phyloP scores from a whole-genome alignment of 192 early-diverging fungal species.

The Podila horticola region DNA sequence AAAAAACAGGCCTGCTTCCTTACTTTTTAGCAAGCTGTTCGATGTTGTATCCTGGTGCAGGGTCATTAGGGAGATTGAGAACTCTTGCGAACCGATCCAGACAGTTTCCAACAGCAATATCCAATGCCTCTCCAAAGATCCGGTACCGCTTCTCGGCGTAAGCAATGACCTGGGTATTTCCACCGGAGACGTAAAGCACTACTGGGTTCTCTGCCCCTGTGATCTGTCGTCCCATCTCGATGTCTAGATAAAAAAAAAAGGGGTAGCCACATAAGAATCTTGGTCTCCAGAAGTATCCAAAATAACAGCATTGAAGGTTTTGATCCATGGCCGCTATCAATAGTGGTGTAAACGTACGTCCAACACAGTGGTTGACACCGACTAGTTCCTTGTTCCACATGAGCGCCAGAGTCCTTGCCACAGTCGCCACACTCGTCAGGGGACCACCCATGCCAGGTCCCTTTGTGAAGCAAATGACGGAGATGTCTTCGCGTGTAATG shows the following conservation, averaged over 20 bases:
- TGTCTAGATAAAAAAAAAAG: conserved; percentile 61
- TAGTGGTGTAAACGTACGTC: conserved; percentile 64
- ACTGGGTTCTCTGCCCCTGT: conserved; percentile 95
- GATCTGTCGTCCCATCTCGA: conserved; percentile 98
- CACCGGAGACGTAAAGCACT: conserved; percentile 97
- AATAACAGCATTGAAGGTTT: neutral
- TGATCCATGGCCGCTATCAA: neutral
- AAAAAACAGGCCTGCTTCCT: neutral
- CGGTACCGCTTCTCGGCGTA: conserved; percentile 93
- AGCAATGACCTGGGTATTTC: conserved; percentile 99
- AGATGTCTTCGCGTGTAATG: conserved; percentile 79
- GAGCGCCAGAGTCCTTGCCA: conserved; percentile 91
- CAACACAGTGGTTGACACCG: conserved; percentile 98
- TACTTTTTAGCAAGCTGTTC: conserved; percentile 94
- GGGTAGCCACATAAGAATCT: too few relatives aligned
- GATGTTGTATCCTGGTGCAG: conserved; percentile 98
- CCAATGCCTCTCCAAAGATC: conserved; percentile 98
- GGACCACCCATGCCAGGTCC: conserved; percentile 99
- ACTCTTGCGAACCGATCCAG: conserved; percentile 97
- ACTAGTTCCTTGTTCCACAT: conserved; percentile 94
- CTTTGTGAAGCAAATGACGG: conserved; percentile 97
- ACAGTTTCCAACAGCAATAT: conserved; percentile 99
- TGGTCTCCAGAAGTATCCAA: neutral
- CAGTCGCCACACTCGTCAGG: conserved; percentile 87
- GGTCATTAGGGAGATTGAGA: conserved; percentile 93